Evolutionary conservation across 2,329 filamentous ascomycete species (phyloP).

Genomic region (Verticillium alfalfae): DNA sequence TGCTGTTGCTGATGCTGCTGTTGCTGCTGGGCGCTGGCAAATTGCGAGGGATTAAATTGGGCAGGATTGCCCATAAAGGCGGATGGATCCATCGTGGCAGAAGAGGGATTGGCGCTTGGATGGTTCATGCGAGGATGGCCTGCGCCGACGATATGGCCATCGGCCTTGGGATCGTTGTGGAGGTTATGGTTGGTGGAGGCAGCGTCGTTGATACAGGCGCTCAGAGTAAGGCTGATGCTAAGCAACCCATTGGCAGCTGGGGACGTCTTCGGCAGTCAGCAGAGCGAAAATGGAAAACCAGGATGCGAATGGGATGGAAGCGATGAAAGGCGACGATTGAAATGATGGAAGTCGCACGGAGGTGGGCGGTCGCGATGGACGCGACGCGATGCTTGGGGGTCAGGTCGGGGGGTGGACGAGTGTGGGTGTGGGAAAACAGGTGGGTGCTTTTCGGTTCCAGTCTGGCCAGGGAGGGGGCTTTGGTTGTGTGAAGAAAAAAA

Average conservation of each 20-base stretch:
- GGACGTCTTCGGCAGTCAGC: slow-evolving; percentile 39
- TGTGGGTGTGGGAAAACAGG: not conserved
- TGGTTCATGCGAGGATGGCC: slow-evolving; percentile 62
- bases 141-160: slow-evolving; percentile 69
- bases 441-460: not conserved
- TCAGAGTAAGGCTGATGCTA: slow-evolving; percentile 53
- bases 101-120: slow-evolving; percentile 43
- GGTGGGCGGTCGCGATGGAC: not conserved
- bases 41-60: slow-evolving; percentile 56
- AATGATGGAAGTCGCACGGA: not conserved
- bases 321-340: not conserved
- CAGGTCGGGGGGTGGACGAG: not conserved
- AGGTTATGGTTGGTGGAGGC: slow-evolving; percentile 61
- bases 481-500: not conserved
- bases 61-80: slow-evolving; percentile 55
- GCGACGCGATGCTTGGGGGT: not conserved
- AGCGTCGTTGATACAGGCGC: slow-evolving; percentile 68
- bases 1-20: slow-evolving; percentile 18
- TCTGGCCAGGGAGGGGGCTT: not conserved
- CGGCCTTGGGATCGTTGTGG: slow-evolving; percentile 34
- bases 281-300: slow-evolving; percentile 30
- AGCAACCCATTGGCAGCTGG: slow-evolving; percentile 41
- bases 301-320: slow-evolving; percentile 35
- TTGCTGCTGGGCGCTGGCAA: slow-evolving; percentile 43
- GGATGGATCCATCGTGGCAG: slow-evolving; percentile 60